Evolutionary conservation across 495 filamentous ascomycete genomes (phyloP).

Genomic region (Copromyces sp.): DNA sequence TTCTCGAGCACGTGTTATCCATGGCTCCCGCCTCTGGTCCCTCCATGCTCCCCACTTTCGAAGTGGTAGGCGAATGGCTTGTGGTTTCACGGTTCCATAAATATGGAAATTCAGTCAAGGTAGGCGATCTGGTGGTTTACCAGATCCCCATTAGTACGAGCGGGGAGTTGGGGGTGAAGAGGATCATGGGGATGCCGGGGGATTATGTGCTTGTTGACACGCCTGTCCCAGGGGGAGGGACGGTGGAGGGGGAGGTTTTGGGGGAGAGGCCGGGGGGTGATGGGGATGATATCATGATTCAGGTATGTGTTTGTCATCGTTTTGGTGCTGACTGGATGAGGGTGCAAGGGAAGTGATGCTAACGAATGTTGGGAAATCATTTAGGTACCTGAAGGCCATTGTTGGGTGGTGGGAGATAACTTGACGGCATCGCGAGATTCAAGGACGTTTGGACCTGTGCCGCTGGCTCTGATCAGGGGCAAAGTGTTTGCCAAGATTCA

Average conservation of each 20-base stretch:
- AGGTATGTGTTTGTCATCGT: conserved; percentile 40
- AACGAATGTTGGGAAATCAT: not conserved
- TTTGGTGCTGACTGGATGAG: not conserved
- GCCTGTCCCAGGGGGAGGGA: conserved; percentile 28
- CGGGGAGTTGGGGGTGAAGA: conserved; percentile 53
- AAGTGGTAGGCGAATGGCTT: conserved; percentile 52
- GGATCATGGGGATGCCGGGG: conserved; percentile 77
- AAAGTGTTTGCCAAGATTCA: conserved; percentile 65
- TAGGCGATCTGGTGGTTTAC: conserved; percentile 82
- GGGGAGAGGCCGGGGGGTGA: not conserved
- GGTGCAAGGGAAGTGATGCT: not conserved
- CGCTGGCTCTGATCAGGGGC: conserved; percentile 72
- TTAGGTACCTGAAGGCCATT: conserved; percentile 81
- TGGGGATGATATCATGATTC: conserved; percentile 53
- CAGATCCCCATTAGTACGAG: conserved; percentile 57
- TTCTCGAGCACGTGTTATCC: conserved; percentile 43
- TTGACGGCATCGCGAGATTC: conserved; percentile 74
- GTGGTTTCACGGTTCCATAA: conserved; percentile 55
- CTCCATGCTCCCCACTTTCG: conserved; percentile 74
- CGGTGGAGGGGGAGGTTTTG: not conserved
- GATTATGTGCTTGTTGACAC: conserved; percentile 77
- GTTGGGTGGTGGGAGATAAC: conserved; percentile 84
- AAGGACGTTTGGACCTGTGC: conserved; percentile 72
- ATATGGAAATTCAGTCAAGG: conserved; percentile 54
- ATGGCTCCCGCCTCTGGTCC: conserved; percentile 50